phyloP scores from a whole-genome alignment of 1,139 yeast genomes.

The Pneumocystis murina region DNA sequence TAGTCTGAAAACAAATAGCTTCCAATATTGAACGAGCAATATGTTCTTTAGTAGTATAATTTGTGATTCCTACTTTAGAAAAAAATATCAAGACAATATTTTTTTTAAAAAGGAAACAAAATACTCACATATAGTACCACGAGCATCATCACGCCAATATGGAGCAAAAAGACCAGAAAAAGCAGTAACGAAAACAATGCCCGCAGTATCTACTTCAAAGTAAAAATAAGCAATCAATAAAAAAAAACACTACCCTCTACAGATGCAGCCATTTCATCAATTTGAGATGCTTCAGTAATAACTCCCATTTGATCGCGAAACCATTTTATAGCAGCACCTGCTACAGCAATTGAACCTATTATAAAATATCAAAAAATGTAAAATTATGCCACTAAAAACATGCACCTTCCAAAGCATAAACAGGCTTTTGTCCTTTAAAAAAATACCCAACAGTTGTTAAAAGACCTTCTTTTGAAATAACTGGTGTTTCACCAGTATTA shows the following conservation, averaged over 20 bases:
- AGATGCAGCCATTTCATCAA: conserved; percentile 77
- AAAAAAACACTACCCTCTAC: conserved; percentile 29
- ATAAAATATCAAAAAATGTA: neutral
- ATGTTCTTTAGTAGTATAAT: conserved; percentile 72
- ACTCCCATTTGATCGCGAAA: conserved; percentile 76
- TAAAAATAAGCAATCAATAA: neutral
- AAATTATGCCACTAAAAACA: conserved; percentile 21
- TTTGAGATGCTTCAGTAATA: conserved; percentile 68
- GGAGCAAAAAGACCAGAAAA: conserved; percentile 91
- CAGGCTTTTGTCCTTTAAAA: conserved; percentile 65
- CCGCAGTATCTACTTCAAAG: conserved; percentile 46
- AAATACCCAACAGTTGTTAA: conserved; percentile 82
- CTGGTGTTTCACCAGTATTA: conserved; percentile 55
- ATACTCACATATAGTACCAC: conserved; percentile 50
- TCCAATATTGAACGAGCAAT: conserved; percentile 89
- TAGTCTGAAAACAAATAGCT: conserved; percentile 87
- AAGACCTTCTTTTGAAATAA: conserved; percentile 60
- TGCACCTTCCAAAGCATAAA: conserved; percentile 65
- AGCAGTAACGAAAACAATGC: conserved; percentile 90
- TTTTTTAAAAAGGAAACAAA: neutral
- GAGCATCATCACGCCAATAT: conserved; percentile 85
- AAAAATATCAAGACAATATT: neutral
- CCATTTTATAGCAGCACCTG: conserved; percentile 93
- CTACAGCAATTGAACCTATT: conserved; percentile 65
- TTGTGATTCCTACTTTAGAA: conserved; percentile 63